phyloP scores from a whole-genome alignment of 1,284 basidiomycete species.

The Mixia osmundae region DNA sequence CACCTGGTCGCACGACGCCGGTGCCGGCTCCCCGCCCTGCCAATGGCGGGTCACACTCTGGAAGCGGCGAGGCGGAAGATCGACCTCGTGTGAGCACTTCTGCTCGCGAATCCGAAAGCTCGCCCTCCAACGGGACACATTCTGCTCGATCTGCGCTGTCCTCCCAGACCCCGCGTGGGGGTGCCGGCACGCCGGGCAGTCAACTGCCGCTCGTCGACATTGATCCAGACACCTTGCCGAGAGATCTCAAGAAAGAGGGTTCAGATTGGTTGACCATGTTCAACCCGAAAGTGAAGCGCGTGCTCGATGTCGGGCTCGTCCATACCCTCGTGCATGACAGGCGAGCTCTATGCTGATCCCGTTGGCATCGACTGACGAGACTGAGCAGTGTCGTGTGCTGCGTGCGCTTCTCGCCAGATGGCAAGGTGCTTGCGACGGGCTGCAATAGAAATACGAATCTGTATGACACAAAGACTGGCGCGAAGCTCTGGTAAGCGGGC shows the following conservation, averaged over 20 bases:
- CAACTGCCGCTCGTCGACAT: constrained; percentile 23
- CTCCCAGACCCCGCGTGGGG: too few species aligned
- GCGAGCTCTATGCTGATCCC: constrained; percentile 26
- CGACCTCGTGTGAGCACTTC: too few species aligned
- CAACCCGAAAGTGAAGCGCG: constrained; percentile 57
- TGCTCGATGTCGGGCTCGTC: constrained; percentile 64
- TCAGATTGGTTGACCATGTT: constrained; percentile 88
- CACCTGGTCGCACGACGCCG: too few species aligned
- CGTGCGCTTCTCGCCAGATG: constrained; percentile 70
- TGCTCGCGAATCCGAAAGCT: too few species aligned
- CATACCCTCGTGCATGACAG: constrained; percentile 85
- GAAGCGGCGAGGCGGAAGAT: too few species aligned
- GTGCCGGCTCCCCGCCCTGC: too few species aligned
- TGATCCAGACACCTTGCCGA: constrained; percentile 29
- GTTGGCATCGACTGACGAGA: constrained; percentile 1
- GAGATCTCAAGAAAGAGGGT: constrained; percentile 47
- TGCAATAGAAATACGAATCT: constrained; percentile 79
- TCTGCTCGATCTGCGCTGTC: too few species aligned
- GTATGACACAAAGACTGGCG: constrained; percentile 63
- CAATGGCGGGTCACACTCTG: too few species aligned
- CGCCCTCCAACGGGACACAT: too few species aligned
- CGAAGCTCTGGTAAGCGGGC: constrained; percentile 40
- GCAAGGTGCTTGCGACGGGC: constrained; percentile 66
- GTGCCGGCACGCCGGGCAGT: not conserved
- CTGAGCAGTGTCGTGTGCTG: constrained; percentile 57